Base-by-base conservation (phyloP, 202 grass and related monocot species). In the Panicum virgatum region DNA sequence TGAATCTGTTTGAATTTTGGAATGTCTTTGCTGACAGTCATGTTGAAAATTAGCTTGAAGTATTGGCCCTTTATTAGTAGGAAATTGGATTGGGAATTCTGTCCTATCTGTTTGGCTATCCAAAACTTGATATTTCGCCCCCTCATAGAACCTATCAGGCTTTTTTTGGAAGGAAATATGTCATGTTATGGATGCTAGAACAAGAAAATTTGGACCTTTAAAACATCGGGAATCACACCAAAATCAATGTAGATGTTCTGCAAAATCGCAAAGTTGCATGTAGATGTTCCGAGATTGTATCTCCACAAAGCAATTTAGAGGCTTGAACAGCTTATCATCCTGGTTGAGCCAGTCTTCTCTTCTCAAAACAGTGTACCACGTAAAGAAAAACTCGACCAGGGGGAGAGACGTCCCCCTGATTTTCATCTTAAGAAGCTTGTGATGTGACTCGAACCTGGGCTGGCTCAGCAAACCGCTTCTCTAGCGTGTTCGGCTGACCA, bases 1-100 rank as follows among this genome's bases (percentile, higher is more conserved):
- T 67, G 12, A 66, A 82, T 87, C 22, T 72, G 27, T 78, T 76
- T 83, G 16, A 73, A 67, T 65, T 36, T 66, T 50, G 16, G n/a
- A 78, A 78, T 50, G 13, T 48, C 27, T 27, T 42, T 59, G n/a
- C 47, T 76, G 78, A 69, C 58, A 9, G 16, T 81, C 20, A 65
- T 3, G 30, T 65, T 66, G 46, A 44, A 73, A 82, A 86, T 53
- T 71, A 54, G 36, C 18, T 12, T 80, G 22, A 40, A 68, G 50
- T 38, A 64, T 57, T 81, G 30, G 15, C 18, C 20, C 60, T 51
- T 60, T 66, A 68, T 36, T 52, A 27, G 20, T 34, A 16, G 5
- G 26, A 36, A 76, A 36, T 26, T 62, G 18, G 50, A 50, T 83
- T 45, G 39, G 54, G 29, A 56, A 29, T 42, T 46, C 46, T 32